phyloP scores from a whole-genome alignment of 768 basidiomycete species.

The Auricularia cornea region DNA sequence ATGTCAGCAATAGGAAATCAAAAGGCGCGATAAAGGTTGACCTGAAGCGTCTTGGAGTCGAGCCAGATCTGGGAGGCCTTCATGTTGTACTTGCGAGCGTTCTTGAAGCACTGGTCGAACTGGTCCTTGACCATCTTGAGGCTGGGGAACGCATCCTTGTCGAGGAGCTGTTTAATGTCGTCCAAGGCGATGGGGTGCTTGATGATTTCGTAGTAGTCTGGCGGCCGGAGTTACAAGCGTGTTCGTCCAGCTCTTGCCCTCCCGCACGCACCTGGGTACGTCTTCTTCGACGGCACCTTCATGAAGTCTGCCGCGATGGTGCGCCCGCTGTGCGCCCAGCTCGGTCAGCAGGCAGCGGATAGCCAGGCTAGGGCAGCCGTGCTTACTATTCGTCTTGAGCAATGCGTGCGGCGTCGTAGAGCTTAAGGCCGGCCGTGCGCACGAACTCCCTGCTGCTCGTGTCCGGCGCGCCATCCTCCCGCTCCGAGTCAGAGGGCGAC shows the following conservation, averaged over 20 bases:
- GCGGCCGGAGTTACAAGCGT: neutral
- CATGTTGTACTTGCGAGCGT: conserved; percentile 76
- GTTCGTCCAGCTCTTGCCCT: neutral
- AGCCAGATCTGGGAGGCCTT: conserved; percentile 70
- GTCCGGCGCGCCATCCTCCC: neutral
- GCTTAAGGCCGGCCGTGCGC: neutral
- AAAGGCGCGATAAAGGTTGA: conserved; percentile 33
- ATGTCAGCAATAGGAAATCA: conserved; percentile 4
- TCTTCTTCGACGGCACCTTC: conserved; percentile 11
- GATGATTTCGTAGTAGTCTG: conserved; percentile 82
- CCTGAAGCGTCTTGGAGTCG: conserved; percentile 76
- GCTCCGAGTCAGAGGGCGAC: neutral
- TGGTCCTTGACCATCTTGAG: conserved; percentile 61
- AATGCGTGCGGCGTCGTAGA: neutral
- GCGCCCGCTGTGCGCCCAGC: conserved; percentile 5
- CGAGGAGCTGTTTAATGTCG: conserved; percentile 77
- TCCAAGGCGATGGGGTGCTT: conserved; percentile 77
- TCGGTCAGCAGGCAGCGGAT: neutral
- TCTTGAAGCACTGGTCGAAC: conserved; percentile 70
- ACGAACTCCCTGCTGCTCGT: neutral
- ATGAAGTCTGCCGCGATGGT: conserved; percentile 25
- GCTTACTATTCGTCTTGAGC: neutral
- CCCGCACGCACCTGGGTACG: conserved; percentile 6
- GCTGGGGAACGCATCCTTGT: conserved; percentile 47
- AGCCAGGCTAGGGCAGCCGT: neutral